Evolutionary conservation across 2,329 filamentous ascomycete genomes (phyloP).

Genomic region (Verticillium albo-atrum): DNA sequence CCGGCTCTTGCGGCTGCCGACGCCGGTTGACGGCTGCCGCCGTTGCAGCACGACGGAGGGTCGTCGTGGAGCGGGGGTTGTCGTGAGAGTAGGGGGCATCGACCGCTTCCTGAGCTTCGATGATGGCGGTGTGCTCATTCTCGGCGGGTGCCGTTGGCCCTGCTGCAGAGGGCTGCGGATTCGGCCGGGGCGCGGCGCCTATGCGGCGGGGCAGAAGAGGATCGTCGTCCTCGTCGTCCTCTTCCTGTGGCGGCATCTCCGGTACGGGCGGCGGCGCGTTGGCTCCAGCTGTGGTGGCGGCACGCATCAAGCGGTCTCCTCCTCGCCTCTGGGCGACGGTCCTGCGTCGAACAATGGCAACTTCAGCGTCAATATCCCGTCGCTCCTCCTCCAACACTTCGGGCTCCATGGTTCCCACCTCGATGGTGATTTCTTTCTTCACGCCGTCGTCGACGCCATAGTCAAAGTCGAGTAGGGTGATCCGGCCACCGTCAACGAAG

Average conservation of each 20-base stretch:
- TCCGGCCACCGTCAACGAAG: constrained; percentile 73
- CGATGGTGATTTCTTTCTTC: constrained; percentile 59
- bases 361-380: constrained; percentile 70
- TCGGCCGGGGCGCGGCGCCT: constrained; percentile 23
- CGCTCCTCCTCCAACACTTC: constrained; percentile 70
- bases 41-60: constrained; percentile 67
- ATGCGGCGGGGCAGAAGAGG: constrained; percentile 49
- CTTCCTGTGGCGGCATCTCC: constrained; percentile 10
- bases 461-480: constrained; percentile 71
- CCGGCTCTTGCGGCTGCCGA: constrained; percentile 54
- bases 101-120: constrained; percentile 56
- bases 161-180: not conserved
- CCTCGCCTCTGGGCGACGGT: constrained; percentile 63
- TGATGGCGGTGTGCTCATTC: constrained; percentile 40
- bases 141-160: constrained; percentile 19
- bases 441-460: constrained; percentile 54
- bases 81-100: constrained; percentile 71
- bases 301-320: constrained; percentile 38
- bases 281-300: constrained; percentile 37
- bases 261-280: constrained; percentile 12
- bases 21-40: constrained; percentile 71
- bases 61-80: constrained; percentile 65
- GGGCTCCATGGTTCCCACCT: constrained; percentile 66
- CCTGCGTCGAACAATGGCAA: constrained; percentile 71
- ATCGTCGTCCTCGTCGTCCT: constrained; percentile 41